Evolutionary conservation across 2,329 filamentous ascomycete species (phyloP).

Genomic region (Cladophialophora immunda): DNA sequence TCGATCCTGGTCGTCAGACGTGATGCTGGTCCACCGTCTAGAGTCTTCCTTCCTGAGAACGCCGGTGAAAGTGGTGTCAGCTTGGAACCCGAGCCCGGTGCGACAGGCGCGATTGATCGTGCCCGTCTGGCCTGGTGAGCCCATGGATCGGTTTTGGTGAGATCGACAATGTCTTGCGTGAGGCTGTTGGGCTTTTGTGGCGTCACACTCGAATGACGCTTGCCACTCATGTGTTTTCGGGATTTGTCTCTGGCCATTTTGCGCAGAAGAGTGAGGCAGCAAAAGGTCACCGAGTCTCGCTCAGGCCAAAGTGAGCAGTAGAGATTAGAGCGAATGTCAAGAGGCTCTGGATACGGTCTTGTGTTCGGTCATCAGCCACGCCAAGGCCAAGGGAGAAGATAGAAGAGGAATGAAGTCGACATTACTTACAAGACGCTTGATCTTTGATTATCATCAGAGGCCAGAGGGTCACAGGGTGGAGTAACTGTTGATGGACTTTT

Average conservation of each 20-base stretch:
- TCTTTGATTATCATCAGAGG: neutral
- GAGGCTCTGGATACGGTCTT: neutral
- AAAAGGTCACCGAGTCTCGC: neutral
- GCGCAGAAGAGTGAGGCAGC: neutral
- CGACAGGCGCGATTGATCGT: neutral
- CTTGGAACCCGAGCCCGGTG: neutral
- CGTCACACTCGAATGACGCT: constrained; percentile 11
- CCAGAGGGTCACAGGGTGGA: neutral
- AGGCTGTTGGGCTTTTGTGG: constrained; percentile 4
- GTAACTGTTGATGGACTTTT: neutral
- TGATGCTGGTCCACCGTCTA: neutral
- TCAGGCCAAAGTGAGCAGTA: neutral
- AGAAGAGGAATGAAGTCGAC: constrained; percentile 2
- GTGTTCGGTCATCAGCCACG: neutral
- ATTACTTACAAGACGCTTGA: neutral
- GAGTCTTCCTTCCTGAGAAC: constrained; percentile 1
- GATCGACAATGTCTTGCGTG: constrained; percentile 22
- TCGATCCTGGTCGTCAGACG: constrained; percentile 7
- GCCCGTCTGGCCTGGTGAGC: constrained; percentile 13
- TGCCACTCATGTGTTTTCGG: constrained; percentile 14
- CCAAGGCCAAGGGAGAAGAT: neutral
- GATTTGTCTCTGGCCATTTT: constrained; percentile 10
- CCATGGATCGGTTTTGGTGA: constrained; percentile 23
- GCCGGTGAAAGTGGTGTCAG: constrained; percentile 22
- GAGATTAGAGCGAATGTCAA: constrained; percentile 1